Conservation (phyloP, 108 stramenopile genomes). For the Pseudonitzschia delicatissima region DNA sequence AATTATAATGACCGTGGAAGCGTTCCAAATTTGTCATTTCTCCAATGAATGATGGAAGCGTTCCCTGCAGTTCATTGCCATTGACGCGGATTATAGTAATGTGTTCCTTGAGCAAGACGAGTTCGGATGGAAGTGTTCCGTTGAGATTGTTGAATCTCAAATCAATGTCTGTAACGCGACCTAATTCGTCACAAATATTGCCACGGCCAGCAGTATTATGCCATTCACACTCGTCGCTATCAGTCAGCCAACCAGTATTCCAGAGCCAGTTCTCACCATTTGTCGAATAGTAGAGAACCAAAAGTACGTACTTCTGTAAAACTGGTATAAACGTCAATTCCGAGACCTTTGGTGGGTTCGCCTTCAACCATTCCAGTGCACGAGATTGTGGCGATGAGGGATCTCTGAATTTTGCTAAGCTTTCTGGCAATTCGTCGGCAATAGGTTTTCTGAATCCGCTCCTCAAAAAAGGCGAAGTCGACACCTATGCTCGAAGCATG, state of each 20-base stretch:
- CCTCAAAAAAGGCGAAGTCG: neutral
- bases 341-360: neutral
- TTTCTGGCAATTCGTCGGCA: neutral
- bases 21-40: slow-evolving; percentile 7
- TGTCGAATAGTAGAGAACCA: slow-evolving; percentile 22
- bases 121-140: slow-evolving; percentile 28
- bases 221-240: slow-evolving; percentile 24
- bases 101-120: slow-evolving; percentile 16
- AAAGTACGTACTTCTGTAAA: slow-evolving; percentile 24
- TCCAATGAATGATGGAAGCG: slow-evolving; percentile 11
- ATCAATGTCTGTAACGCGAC: slow-evolving; percentile 12
- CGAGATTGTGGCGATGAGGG: slow-evolving; percentile 7
- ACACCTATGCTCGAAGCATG: too few species aligned
- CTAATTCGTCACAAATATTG: neutral
- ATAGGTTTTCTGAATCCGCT: neutral
- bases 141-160: slow-evolving; percentile 24
- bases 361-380: slow-evolving; percentile 1
- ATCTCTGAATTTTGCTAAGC: neutral
- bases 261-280: slow-evolving; percentile 23
- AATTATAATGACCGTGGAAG: slow-evolving; percentile 1
- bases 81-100: slow-evolving; percentile 18
- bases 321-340: neutral
- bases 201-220: neutral
- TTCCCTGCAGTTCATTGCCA: slow-evolving; percentile 22
- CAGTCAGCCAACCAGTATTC: slow-evolving; percentile 19